Conservation (phyloP, 495 filamentous ascomycete species). For the Platismatia glauca region DNA sequence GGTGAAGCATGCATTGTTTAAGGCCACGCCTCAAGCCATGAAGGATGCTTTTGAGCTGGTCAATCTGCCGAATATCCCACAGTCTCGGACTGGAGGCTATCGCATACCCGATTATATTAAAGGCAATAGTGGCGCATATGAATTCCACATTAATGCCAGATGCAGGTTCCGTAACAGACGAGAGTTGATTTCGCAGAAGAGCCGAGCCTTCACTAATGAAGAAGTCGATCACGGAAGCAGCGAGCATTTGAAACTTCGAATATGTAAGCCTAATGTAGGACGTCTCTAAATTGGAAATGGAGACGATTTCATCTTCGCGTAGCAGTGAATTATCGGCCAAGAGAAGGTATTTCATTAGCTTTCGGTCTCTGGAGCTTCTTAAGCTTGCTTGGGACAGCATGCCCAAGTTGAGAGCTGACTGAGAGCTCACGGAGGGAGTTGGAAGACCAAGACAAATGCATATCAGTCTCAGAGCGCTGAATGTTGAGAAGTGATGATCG, state of each 20-base stretch:
- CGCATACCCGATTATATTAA: slow-evolving; percentile 18
- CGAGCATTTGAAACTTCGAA: slow-evolving; percentile 13
- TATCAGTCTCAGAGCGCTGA: slow-evolving; percentile 33
- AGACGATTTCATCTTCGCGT: neutral
- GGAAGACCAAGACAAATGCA: slow-evolving; percentile 30
- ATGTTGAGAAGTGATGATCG: slow-evolving; percentile 29
- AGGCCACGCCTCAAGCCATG: slow-evolving; percentile 13
- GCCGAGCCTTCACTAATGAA: slow-evolving; percentile 9
- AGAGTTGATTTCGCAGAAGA: slow-evolving; percentile 12
- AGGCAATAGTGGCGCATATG: slow-evolving; percentile 23
- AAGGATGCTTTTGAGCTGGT: slow-evolving; percentile 12
- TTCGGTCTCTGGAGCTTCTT: slow-evolving; percentile 18
- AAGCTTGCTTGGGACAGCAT: slow-evolving; percentile 30
- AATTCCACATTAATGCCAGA: slow-evolving; percentile 17
- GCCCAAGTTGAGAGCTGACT: slow-evolving; percentile 24
- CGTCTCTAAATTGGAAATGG: neutral
- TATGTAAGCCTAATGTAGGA: slow-evolving; percentile 5
- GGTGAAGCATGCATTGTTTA: slow-evolving; percentile 13
- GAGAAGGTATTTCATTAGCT: slow-evolving; percentile 34
- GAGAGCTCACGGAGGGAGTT: slow-evolving; percentile 2
- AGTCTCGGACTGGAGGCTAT: slow-evolving; percentile 10
- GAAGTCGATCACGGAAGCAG: slow-evolving; percentile 1
- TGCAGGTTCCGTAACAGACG: neutral
- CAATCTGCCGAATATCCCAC: neutral
- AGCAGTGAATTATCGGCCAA: slow-evolving; percentile 14